Percentiles rank a stretch among this genome's conserved stretches.
These are phyloP conservation scores for Rhizomucor pusillus DNA, from an alignment of 371 early-diverging fungal species.

Conservation along the genomic window DNA sequence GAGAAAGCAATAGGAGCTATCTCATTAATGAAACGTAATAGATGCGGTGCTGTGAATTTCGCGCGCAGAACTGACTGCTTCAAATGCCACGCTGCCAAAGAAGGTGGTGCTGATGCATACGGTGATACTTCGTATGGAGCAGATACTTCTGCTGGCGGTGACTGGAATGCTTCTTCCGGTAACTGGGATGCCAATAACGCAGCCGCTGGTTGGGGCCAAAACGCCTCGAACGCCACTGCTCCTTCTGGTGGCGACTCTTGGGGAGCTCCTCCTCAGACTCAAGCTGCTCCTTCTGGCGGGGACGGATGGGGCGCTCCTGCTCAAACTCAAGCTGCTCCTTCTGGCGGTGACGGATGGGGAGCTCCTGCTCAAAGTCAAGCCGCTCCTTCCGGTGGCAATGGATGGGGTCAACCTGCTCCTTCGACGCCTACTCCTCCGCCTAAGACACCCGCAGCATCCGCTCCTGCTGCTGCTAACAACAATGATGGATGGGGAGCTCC, in stretches of 20 bases:
- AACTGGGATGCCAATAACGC: conserved; percentile 26
- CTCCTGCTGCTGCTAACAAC: conserved; percentile 17
- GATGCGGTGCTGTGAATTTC: conserved; percentile 58
- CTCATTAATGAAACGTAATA: not conserved
- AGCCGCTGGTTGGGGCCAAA: conserved; percentile 22
- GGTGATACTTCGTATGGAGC: conserved; percentile 21
- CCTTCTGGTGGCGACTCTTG: conserved; percentile 23
- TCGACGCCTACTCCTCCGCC: conserved; percentile 16
- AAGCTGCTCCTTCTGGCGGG: conserved; percentile 16
- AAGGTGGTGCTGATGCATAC: conserved; percentile 40
- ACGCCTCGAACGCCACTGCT: conserved; percentile 13
- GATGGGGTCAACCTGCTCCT: conserved; percentile 27
- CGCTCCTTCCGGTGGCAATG: conserved; percentile 18
- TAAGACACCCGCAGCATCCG: conserved; percentile 14
- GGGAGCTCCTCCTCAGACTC: conserved; percentile 20
- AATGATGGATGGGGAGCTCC: conserved; percentile 25
- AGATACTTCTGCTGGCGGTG: conserved; percentile 20
- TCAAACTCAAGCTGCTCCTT: conserved; percentile 14
- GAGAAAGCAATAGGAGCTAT: no score
- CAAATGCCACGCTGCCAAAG: conserved; percentile 60
- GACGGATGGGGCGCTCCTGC: conserved; percentile 24
- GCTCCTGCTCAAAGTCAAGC: conserved; percentile 25
- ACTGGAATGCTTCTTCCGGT: conserved; percentile 20
- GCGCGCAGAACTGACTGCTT: conserved; percentile 64
- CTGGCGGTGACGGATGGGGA: conserved; percentile 33